Evolutionary conservation across 2,329 filamentous ascomycete genomes (phyloP).

Genomic region (Lachnellula willkommii): DNA sequence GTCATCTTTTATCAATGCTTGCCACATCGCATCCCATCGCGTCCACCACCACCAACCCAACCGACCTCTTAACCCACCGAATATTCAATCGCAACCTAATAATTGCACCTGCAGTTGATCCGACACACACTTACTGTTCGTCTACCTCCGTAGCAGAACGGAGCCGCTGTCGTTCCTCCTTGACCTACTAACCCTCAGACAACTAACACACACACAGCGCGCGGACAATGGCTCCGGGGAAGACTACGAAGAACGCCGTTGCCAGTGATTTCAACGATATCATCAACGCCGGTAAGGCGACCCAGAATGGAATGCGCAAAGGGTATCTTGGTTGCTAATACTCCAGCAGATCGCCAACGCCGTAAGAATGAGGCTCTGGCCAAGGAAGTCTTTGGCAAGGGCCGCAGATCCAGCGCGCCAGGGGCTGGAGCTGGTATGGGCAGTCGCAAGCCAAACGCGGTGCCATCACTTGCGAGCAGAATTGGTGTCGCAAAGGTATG

Average conservation of each 20-base stretch:
- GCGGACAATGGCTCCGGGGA: conserved; percentile 28
- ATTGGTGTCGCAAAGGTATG: conserved; percentile 68
- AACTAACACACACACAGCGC: conserved; percentile 11
- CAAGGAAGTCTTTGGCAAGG: conserved; percentile 62
- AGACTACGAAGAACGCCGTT: conserved; percentile 6
- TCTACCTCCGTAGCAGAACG: background rate
- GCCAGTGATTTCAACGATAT: conserved; percentile 31
- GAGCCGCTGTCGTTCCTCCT: background rate
- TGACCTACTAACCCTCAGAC: conserved; percentile 10
- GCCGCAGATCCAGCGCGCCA: conserved; percentile 51
- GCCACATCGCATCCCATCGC: conserved; percentile 1
- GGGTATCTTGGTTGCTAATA: conserved; percentile 10
- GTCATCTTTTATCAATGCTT: background rate
- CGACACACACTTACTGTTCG: background rate
- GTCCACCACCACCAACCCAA: background rate
- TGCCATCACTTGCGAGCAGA: conserved; percentile 61
- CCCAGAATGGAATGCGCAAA: background rate
- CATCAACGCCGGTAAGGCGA: conserved; percentile 27
- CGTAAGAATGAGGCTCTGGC: conserved; percentile 69
- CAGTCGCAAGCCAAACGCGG: conserved; percentile 39
- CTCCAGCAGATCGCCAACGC: conserved; percentile 48
- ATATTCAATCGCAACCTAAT: background rate
- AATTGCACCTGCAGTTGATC: background rate
- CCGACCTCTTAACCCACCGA: background rate
- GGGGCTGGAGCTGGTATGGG: conserved; percentile 41